Evolutionary conservation across 1,284 basidiomycete genomes (phyloP).

Genomic region (Stygiomarasmius scandens): DNA sequence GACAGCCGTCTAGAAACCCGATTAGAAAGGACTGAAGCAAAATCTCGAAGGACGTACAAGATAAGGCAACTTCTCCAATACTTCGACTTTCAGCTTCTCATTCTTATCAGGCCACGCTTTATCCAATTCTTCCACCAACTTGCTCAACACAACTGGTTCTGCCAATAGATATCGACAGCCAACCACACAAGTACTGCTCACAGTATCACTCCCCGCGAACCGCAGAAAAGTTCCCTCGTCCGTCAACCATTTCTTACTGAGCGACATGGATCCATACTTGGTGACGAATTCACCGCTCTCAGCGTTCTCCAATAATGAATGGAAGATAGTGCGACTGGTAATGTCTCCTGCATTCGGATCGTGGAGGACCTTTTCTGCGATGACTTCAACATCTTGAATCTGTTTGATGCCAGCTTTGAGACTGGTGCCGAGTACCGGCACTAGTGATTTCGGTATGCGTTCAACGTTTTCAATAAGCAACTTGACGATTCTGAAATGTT

Average conservation of each 20-base stretch:
- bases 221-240: slow-evolving; percentile 38
- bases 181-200: slow-evolving; percentile 35
- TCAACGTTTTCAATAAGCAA: slow-evolving; percentile 12
- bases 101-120: slow-evolving; percentile 31
- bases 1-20: slow-evolving; percentile 22
- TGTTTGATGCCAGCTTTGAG: slow-evolving; percentile 7
- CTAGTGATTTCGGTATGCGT: slow-evolving; percentile 20
- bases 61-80: slow-evolving; percentile 36
- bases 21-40: slow-evolving; percentile 10
- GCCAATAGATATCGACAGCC: slow-evolving; percentile 34
- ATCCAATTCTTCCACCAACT: slow-evolving; percentile 28
- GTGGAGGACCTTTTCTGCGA: not conserved
- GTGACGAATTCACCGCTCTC: slow-evolving; percentile 22
- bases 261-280: slow-evolving; percentile 23
- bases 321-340: not conserved
- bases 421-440: slow-evolving; percentile 13
- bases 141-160: slow-evolving; percentile 20
- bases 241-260: slow-evolving; percentile 32
- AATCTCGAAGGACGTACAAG: slow-evolving; percentile 26
- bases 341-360: not conserved
- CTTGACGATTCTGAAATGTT: slow-evolving; percentile 30
- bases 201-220: slow-evolving; percentile 40
- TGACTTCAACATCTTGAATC: slow-evolving; percentile 12
- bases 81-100: slow-evolving; percentile 20
- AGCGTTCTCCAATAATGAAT: not conserved